Evolutionary conservation across 352 stramenopile species (phyloP), one percentile per base, ranked within the genome.

Genomic region (Globisporangium iwayamae): DNA sequence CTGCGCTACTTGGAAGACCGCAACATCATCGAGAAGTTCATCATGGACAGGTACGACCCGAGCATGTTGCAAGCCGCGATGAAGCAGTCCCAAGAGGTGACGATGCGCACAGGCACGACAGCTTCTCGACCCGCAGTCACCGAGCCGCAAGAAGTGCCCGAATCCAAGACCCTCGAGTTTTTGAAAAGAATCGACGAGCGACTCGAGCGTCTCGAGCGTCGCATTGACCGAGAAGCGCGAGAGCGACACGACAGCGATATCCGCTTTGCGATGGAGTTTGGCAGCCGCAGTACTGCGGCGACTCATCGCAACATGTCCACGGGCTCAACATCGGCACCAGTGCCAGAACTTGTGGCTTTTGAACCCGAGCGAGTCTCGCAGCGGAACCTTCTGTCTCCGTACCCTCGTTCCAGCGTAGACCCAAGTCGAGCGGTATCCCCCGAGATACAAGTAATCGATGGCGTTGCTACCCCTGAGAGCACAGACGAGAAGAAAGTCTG

Each of bases 31-130:
- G 85, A 93, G 56, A 87, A 90, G 61, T 90, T 92, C 62, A 93
- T 93, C 66, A 91, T 91, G 73, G 78, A 92, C 71, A 91, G 90
- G 60, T 92, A 93, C 68, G 82, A 93, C 43, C 81, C 83, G 1
- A 62, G 68, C 0, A 91, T 93, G 79, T 65, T 93, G 0, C 78
- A 89, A 54, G 81, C 81, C 7, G 81, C 83, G 9, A 81, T 93
- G 74, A 89, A 90, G 57, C 83, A 91, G 66, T 89, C 80, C 0
- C 78, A 89, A 22, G 80, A 90, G 32, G 68, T 91, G 3, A 79
- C 78, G 47, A 85, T 88, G 71, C 78, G 79, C 1, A 65, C 67
- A 0, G 53, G 65, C 1, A 62, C 55, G 34, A 60, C 62, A 4
- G 70, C 70, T 22, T 54, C 53, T 11, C 28, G 38, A 10, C 55